phyloP scores from a whole-genome alignment of 2,329 filamentous ascomycete genomes.

The Verticillium klebahnii region DNA sequence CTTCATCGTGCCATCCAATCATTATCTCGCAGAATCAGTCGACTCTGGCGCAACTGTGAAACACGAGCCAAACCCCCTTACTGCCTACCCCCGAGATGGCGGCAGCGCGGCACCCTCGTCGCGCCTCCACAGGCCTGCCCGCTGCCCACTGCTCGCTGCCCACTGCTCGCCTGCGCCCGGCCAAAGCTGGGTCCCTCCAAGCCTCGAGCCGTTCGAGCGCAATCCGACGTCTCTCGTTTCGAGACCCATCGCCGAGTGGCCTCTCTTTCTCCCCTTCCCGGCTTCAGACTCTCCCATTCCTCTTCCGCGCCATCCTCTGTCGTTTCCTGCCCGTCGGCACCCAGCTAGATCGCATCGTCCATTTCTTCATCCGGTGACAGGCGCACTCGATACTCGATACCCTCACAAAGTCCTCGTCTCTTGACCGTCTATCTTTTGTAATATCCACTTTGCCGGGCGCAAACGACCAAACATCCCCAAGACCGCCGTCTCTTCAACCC shows the following conservation, averaged over 20 bases:
- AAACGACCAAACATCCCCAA: conserved; percentile 3
- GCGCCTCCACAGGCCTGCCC: conserved; percentile 8
- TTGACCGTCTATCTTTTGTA: background rate
- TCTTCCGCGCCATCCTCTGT: conserved; percentile 6
- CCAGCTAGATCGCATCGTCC: conserved; percentile 4
- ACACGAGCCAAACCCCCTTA: conserved; percentile 19
- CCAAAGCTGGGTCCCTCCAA: conserved; percentile 8
- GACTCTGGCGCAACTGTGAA: conserved; percentile 38
- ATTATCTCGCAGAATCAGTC: conserved; percentile 22
- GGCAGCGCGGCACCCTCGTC: conserved; percentile 2
- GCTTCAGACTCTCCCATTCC: conserved; percentile 9
- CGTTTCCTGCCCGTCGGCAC: conserved; percentile 1
- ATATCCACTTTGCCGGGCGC: conserved; percentile 1
- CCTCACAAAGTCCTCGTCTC: conserved; percentile 8
- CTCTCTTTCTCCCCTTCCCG: conserved; percentile 7
- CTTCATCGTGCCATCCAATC: conserved; percentile 10
- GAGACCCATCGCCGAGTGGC: conserved; percentile 11
- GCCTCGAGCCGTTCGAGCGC: background rate
- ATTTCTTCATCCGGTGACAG: conserved; percentile 14
- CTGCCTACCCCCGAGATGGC: conserved; percentile 5
- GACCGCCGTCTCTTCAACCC: background rate
- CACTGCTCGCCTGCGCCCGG: conserved; percentile 13
- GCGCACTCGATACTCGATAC: conserved; percentile 11
- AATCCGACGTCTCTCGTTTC: conserved; percentile 23
- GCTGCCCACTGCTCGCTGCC: background rate